Percentiles rank a stretch among this genome's conserved stretches.
Conservation (phyloP, 2,329 filamentous ascomycete genomes). For the Trichoderma lentiforme region DNA sequence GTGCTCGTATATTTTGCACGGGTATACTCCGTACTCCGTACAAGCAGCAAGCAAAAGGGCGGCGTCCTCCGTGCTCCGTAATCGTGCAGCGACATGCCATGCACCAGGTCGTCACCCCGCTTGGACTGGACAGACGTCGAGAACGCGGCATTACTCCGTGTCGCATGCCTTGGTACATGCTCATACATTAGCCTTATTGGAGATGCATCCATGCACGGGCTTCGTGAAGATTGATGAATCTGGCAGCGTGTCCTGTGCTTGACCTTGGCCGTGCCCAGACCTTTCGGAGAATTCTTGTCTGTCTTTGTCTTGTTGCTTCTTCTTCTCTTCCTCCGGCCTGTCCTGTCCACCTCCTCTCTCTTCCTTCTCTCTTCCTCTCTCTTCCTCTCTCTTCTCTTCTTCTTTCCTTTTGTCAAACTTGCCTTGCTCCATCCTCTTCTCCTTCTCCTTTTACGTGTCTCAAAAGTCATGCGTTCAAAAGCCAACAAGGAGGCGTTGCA, state of each 20-base stretch:
- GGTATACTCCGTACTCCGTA: background rate
- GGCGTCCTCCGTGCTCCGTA: slow-evolving; percentile 8
- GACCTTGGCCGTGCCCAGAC: background rate
- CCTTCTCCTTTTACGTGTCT: background rate
- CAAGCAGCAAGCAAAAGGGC: background rate
- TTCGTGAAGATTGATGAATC: background rate
- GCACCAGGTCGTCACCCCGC: background rate
- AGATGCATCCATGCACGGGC: background rate
- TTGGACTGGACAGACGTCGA: background rate
- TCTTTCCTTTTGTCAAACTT: background rate
- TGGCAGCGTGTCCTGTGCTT: background rate
- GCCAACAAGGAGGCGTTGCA: background rate
- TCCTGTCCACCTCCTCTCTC: background rate
- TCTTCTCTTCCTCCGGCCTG: background rate
- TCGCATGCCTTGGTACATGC: background rate
- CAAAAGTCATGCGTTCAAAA: background rate
- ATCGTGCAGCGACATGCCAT: background rate
- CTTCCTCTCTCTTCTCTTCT: background rate
- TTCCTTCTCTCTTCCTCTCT: background rate
- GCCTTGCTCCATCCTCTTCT: background rate
- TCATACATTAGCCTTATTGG: background rate
- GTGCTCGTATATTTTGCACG: background rate
- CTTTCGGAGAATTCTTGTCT: background rate
- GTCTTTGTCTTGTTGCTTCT: background rate
- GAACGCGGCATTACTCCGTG: slow-evolving; percentile 4